phyloP scores from a whole-genome alignment of 139 green algal species.

The Haematococcus sp. region DNA sequence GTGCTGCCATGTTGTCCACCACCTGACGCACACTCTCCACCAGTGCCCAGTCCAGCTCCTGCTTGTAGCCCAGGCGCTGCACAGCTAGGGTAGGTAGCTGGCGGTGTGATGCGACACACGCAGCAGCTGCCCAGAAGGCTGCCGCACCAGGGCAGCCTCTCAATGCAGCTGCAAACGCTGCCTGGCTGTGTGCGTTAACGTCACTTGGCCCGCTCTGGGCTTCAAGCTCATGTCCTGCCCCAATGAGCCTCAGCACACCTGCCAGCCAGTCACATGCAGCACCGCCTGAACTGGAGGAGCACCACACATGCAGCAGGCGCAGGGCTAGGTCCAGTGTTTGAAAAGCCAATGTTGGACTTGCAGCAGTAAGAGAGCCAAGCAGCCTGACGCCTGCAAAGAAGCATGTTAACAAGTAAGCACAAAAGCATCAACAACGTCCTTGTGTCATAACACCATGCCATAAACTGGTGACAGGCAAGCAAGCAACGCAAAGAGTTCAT shows the following conservation, averaged over 20 bases:
- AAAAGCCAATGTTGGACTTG: too few relatives aligned
- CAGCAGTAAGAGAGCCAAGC: too few relatives aligned
- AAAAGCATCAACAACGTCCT: too few relatives aligned
- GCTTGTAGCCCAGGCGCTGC: neutral
- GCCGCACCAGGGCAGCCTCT: too few relatives aligned
- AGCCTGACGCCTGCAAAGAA: neutral
- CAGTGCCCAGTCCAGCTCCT: neutral
- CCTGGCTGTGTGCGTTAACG: too few relatives aligned
- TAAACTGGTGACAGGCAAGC: too few relatives aligned
- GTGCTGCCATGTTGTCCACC: neutral
- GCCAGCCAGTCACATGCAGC: neutral
- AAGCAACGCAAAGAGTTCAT: neutral
- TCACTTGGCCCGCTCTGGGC: too few relatives aligned
- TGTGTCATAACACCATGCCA: too few relatives aligned
- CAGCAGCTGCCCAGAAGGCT: neutral
- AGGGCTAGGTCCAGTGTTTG: slow-evolving; percentile 8
- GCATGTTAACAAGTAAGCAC: neutral
- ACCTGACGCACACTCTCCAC: neutral
- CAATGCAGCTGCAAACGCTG: too few relatives aligned
- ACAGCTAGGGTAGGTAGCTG: neutral
- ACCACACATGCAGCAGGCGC: neutral
- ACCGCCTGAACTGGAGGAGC: neutral
- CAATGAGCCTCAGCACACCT: neutral
- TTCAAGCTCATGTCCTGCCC: too few relatives aligned
- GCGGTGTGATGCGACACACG: neutral